Percentiles rank a stretch among this genome's conserved stretches.
These are phyloP conservation scores for Ananas comosus DNA, from an alignment of 176 grass and related monocot genomes.

Conservation along the genomic window DNA sequence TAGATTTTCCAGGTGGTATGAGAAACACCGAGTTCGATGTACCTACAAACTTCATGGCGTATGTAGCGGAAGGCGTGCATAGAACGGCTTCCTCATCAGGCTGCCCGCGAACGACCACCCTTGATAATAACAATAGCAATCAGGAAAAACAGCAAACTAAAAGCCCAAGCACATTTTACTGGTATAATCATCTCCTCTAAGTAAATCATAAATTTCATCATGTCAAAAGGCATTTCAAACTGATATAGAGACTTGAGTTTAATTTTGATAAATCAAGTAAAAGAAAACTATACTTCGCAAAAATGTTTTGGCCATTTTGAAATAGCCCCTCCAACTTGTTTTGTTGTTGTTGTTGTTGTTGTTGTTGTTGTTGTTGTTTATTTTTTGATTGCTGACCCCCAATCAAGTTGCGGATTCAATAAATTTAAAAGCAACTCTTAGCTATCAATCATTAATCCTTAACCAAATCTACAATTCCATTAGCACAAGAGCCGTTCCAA, in stretches of 20 bases:
- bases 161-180: background rate
- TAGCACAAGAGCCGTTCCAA: no score
- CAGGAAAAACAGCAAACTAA: background rate
- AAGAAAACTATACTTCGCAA: background rate
- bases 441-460: no score
- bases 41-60: slow-evolving; percentile 91
- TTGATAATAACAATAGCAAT: slow-evolving; percentile 9
- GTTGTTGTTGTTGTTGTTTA: no score
- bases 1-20: slow-evolving; percentile 44
- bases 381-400: no score
- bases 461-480: no score
- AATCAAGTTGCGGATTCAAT: no score
- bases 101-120: slow-evolving; percentile 49
- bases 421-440: no score
- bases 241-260: background rate
- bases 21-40: slow-evolving; percentile 79
- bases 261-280: background rate
- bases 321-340: no score
- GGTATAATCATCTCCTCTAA: background rate
- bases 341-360: no score
- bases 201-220: background rate
- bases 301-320: no score
- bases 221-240: background rate
- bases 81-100: slow-evolving; percentile 80
- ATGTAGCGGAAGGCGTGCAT: slow-evolving; percentile 72